Percentiles rank a stretch among this genome's conserved stretches.
phyloP scores from a whole-genome alignment of 2,329 filamentous ascomycete genomes.

The Xylaria sp. region DNA sequence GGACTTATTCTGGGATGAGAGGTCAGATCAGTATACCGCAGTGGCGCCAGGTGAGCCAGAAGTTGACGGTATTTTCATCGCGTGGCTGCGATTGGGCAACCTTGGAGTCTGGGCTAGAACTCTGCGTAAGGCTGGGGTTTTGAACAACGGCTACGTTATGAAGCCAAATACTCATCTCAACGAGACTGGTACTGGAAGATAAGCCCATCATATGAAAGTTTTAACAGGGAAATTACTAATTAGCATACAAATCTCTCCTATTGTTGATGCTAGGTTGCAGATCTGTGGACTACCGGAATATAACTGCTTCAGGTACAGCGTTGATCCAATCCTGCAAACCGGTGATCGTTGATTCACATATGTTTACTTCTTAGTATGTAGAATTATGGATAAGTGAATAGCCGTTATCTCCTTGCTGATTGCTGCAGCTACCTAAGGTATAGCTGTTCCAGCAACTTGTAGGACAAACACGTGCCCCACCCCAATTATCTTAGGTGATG shows the following conservation, averaged over 20 bases:
- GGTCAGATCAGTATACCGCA: background rate
- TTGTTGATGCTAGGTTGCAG: background rate
- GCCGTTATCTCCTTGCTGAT: background rate
- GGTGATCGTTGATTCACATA: background rate
- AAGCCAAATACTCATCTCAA: background rate
- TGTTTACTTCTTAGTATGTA: background rate
- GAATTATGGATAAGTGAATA: background rate
- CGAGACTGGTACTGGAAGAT: background rate
- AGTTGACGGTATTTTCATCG: background rate
- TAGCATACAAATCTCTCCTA: background rate
- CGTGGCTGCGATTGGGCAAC: slow-evolving; percentile 6
- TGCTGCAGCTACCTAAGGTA: background rate
- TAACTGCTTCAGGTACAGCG: background rate
- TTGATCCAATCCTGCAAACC: background rate
- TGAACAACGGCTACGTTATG: slow-evolving; percentile 15
- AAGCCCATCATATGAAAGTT: background rate
- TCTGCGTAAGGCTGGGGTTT: slow-evolving; percentile 13
- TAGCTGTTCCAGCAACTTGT: too few relatives aligned
- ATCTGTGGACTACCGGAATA: background rate
- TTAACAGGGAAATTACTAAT: background rate
- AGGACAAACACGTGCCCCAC: too few relatives aligned
- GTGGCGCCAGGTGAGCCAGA: background rate
- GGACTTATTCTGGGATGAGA: slow-evolving; percentile 24
- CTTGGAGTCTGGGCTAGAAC: slow-evolving; percentile 21
- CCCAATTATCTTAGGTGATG: too few relatives aligned